Percentiles rank a stretch among this genome's conserved stretches.
These are phyloP conservation scores for Mycena sp. DNA, from an alignment of 1,284 basidiomycete species.

Conservation along the genomic window DNA sequence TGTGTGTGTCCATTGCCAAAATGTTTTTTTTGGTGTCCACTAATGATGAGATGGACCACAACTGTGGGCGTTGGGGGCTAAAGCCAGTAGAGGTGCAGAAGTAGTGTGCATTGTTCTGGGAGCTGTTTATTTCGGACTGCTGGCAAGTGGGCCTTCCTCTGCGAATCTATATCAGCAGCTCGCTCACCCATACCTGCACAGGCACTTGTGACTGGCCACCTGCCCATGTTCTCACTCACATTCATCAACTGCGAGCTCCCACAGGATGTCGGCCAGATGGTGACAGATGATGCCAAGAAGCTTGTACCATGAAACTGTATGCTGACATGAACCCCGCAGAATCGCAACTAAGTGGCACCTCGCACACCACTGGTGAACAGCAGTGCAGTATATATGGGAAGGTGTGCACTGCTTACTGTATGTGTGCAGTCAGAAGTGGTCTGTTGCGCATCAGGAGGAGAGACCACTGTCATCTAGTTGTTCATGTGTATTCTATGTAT, in stretches of 20 bases:
- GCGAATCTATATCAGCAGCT: too few relatives aligned
- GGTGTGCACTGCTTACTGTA: too few relatives aligned
- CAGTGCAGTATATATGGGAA: too few relatives aligned
- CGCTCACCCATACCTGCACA: constrained; percentile 28
- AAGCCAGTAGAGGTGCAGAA: constrained; percentile 69
- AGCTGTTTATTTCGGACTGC: constrained; percentile 72
- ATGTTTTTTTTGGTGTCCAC: constrained; percentile 16
- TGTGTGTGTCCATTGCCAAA: constrained; percentile 55
- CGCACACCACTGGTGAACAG: too few relatives aligned
- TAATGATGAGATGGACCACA: constrained; percentile 58
- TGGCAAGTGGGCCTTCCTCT: constrained; percentile 69
- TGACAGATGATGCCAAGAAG: constrained; percentile 65
- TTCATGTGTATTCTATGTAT: too few relatives aligned
- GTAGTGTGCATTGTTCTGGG: constrained; percentile 77
- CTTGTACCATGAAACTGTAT: too few relatives aligned
- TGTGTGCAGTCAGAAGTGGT: too few relatives aligned
- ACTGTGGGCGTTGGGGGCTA: constrained; percentile 73
- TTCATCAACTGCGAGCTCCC: constrained; percentile 75
- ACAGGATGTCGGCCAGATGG: constrained; percentile 59
- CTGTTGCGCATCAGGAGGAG: too few relatives aligned
- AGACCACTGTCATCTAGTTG: too few relatives aligned
- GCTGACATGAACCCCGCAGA: too few relatives aligned
- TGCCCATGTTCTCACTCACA: constrained; percentile 70
- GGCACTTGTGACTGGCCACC: constrained; percentile 69
- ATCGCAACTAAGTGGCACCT: too few relatives aligned